phyloP scores from a whole-genome alignment of 805 yeast species.

The Zygoascus flipseniorum region DNA sequence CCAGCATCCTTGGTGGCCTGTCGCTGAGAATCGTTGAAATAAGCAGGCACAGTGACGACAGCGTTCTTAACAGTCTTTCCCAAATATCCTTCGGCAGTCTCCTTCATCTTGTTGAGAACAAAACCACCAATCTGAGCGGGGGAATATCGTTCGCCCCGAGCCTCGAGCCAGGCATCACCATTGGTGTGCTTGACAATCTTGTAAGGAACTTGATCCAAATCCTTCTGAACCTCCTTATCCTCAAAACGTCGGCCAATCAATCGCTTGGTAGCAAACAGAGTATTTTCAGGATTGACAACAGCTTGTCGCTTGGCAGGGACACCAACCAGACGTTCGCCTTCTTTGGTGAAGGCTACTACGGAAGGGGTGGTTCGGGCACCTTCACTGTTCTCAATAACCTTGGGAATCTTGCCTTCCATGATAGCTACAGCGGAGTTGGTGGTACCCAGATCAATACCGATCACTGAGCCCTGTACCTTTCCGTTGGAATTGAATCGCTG shows the following conservation, averaged over 20 bases:
- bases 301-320: constrained; percentile 95
- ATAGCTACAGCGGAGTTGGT: constrained; percentile 86
- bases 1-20: constrained; percentile 97
- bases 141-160: constrained; percentile 78
- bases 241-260: constrained; percentile 88
- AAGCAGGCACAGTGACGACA: constrained; percentile 85
- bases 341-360: constrained; percentile 87
- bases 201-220: constrained; percentile 81
- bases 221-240: constrained; percentile 86
- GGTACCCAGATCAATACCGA: constrained; percentile 83
- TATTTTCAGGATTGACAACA: constrained; percentile 87
- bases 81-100: constrained; percentile 88
- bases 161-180: constrained; percentile 96
- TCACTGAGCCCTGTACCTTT: constrained; percentile 53
- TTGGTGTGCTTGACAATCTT: constrained; percentile 81
- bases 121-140: constrained; percentile 96
- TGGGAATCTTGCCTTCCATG: constrained; percentile 70
- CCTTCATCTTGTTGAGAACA: constrained; percentile 93
- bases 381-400: constrained; percentile 69
- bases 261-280: constrained; percentile 91
- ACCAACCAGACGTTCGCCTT: constrained; percentile 87
- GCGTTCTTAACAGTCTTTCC: constrained; percentile 86
- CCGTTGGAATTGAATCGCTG: constrained; percentile 40
- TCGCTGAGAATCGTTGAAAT: constrained; percentile 85
- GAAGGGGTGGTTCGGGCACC: constrained; percentile 86